Conservation (phyloP, 768 basidiomycete species). For the Collybia nuda region DNA sequence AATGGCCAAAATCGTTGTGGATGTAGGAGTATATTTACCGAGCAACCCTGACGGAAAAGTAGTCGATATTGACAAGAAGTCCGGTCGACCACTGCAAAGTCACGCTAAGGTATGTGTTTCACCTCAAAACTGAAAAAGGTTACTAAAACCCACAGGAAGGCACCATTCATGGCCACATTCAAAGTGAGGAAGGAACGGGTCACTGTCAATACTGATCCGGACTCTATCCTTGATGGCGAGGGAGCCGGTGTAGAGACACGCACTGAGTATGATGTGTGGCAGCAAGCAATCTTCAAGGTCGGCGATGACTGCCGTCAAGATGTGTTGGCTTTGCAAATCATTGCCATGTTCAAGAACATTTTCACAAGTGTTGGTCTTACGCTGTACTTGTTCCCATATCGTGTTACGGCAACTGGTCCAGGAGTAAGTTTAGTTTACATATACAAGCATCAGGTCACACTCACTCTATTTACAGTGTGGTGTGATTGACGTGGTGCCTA, state of each 20-base stretch:
- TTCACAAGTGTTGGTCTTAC: constrained; percentile 87
- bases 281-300: constrained; percentile 99
- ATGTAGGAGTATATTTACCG: constrained; percentile 95
- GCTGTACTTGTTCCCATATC: constrained; percentile 92
- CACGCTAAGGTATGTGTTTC: constrained; percentile 79
- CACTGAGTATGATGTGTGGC: constrained; percentile 87
- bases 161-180: constrained; percentile 99
- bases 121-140: neutral
- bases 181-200: constrained; percentile 89
- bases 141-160: constrained; percentile 44
- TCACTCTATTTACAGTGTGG: constrained; percentile 65
- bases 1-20: constrained; percentile 93
- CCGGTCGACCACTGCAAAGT: constrained; percentile 93
- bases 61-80: constrained; percentile 96
- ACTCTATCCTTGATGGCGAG: constrained; percentile 66
- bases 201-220: constrained; percentile 67
- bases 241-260: constrained; percentile 56
- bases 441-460: neutral
- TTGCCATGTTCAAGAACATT: constrained; percentile 99
- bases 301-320: constrained; percentile 99
- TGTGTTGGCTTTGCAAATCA: constrained; percentile 93
- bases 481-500: constrained; percentile 97
- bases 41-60: constrained; percentile 97
- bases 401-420: constrained; percentile 95
- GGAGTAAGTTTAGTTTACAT: constrained; percentile 66